Evolutionary conservation across 768 basidiomycete species (phyloP).

Genomic region (Lentinula raphanica): DNA sequence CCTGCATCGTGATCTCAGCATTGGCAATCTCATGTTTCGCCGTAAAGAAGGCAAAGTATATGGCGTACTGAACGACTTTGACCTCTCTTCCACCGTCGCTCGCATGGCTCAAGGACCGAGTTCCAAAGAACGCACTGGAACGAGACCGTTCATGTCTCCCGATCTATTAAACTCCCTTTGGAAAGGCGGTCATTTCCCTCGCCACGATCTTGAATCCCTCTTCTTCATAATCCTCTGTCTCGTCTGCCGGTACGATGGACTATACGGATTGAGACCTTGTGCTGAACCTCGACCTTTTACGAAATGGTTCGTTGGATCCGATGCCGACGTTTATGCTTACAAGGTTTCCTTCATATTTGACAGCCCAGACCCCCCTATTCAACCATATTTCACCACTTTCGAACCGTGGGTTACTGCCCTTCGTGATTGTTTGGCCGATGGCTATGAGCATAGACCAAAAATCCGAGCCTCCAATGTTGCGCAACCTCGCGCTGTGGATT

Average conservation of each 20-base stretch:
- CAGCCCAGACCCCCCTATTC: too few relatives aligned
- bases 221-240: background rate
- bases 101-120: background rate
- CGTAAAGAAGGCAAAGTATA: conserved; percentile 10
- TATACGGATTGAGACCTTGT: background rate
- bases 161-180: background rate
- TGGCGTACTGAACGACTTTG: conserved; percentile 12
- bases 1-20: conserved; percentile 13
- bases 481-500: too few relatives aligned
- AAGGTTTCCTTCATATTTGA: too few relatives aligned
- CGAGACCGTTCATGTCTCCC: background rate
- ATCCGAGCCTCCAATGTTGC: background rate
- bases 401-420: too few relatives aligned
- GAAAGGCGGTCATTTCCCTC: background rate
- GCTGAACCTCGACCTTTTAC: background rate
- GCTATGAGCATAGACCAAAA: background rate
- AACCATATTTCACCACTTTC: too few relatives aligned
- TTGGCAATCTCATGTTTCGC: conserved; percentile 10
- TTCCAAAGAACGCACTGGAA: background rate
- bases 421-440: background rate
- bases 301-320: conserved; percentile 1
- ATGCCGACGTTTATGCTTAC: background rate
- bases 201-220: conserved; percentile 9
- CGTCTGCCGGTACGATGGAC: background rate
- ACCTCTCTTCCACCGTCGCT: conserved; percentile 1